Evolutionary conservation across 164 flowering plant species (phyloP).

Genomic region (Macadamia tetraphylla): DNA sequence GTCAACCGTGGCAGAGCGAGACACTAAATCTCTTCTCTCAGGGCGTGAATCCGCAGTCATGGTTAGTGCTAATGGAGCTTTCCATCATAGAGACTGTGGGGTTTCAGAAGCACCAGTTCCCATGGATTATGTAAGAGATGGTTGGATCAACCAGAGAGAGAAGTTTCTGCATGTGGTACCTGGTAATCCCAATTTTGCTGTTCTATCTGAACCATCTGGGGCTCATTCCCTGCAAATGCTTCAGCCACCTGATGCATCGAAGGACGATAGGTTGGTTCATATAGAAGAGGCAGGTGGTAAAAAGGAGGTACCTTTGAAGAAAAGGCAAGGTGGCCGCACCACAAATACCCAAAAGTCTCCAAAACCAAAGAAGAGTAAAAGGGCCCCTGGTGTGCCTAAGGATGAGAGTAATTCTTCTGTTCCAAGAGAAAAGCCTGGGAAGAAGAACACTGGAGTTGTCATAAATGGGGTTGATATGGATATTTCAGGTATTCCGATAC

Average conservation of each 20-base stretch:
- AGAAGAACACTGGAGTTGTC: conserved; percentile 51
- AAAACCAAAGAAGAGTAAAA: conserved; percentile 53
- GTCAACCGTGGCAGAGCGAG: conserved; percentile 47
- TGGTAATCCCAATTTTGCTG: conserved; percentile 29
- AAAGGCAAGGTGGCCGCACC: conserved; percentile 30
- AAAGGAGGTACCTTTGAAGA: conserved; percentile 45
- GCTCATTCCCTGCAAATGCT: conserved; percentile 43
- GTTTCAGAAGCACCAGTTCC: conserved; percentile 39
- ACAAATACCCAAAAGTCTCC: conserved; percentile 45
- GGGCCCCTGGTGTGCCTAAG: conserved; percentile 27
- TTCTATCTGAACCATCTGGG: conserved; percentile 42
- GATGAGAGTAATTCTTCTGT: conserved; percentile 35
- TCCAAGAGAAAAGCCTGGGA: conserved; percentile 42
- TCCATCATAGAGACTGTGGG: conserved; percentile 39
- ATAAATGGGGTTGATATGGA: conserved; percentile 81
- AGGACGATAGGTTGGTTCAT: conserved; percentile 26
- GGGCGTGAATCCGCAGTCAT: conserved; percentile 46
- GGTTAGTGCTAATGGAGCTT: conserved; percentile 43
- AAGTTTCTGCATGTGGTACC: conserved; percentile 46
- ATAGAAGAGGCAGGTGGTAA: conserved; percentile 35
- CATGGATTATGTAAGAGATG: conserved; percentile 47
- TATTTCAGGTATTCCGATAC: conserved; percentile 73
- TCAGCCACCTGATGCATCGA: conserved; percentile 34
- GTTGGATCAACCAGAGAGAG: conserved; percentile 59
- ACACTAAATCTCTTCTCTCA: conserved; percentile 42